Percentiles rank a stretch among this genome's conserved stretches.
Conservation (phyloP, 2,329 filamentous ascomycete genomes). For the Madurella fahalii region DNA sequence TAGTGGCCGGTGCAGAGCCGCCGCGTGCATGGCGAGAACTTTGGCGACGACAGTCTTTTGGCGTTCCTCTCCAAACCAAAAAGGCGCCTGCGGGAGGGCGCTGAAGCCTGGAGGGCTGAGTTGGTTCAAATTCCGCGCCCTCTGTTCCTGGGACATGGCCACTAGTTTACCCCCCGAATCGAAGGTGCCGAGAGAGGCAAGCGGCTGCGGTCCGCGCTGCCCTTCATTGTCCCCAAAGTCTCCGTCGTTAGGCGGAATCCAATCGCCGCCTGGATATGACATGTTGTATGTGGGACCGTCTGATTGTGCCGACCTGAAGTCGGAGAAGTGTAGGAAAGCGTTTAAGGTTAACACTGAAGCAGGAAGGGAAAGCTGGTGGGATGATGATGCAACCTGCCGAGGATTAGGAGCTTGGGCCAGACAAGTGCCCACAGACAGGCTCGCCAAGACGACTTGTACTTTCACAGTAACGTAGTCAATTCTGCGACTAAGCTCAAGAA, state of each 20-base stretch:
- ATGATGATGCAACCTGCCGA: too few relatives aligned
- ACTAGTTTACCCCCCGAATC: neutral
- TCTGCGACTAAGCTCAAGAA: too few relatives aligned
- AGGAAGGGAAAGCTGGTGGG: too few relatives aligned
- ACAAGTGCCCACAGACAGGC: too few relatives aligned
- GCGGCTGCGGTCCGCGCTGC: neutral
- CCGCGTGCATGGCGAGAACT: constrained; percentile 1
- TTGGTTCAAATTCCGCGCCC: constrained; percentile 7
- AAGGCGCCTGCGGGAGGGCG: constrained; percentile 19
- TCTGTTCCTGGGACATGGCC: neutral
- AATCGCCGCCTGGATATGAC: constrained; percentile 11
- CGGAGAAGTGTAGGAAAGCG: too few relatives aligned
- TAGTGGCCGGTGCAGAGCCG: constrained; percentile 8
- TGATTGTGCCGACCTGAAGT: too few relatives aligned
- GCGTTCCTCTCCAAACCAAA: constrained; percentile 10
- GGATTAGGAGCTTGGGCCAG: too few relatives aligned
- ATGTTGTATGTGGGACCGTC: constrained; percentile 1
- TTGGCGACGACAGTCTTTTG: constrained; percentile 9
- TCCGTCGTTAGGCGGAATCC: neutral
- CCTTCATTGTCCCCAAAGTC: neutral
- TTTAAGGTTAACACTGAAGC: too few relatives aligned
- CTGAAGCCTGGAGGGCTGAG: constrained; percentile 18
- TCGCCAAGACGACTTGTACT: too few relatives aligned
- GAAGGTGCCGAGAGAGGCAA: constrained; percentile 1
- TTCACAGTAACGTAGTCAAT: too few relatives aligned